Percentiles rank a stretch among this genome's conserved stretches.
These are phyloP conservation scores for Globisporangium apiculatum DNA, from an alignment of 352 stramenopile species.

Conservation along the genomic window DNA sequence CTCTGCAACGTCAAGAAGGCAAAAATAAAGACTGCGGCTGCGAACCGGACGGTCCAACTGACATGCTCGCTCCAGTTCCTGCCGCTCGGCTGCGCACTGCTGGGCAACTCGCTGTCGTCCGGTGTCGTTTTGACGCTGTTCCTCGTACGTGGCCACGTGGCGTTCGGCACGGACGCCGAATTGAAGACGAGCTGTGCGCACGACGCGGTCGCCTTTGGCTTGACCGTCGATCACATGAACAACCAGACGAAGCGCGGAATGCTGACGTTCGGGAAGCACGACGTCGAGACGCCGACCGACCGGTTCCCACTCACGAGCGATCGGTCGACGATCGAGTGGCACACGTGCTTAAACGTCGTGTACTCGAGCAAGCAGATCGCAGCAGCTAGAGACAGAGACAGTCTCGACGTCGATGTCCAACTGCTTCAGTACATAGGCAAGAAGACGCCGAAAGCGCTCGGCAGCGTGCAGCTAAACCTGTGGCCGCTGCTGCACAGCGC, in stretches of 20 bases:
- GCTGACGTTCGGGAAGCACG: conserved; percentile 16
- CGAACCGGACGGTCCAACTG: conserved; percentile 4
- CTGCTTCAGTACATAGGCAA: conserved; percentile 15
- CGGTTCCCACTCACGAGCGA: conserved; percentile 1
- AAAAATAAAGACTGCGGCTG: neutral
- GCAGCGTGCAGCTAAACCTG: conserved; percentile 23
- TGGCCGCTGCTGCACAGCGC: conserved; percentile 11
- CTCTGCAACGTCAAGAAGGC: conserved; percentile 1
- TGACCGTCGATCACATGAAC: conserved; percentile 17
- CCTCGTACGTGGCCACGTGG: conserved; percentile 14
- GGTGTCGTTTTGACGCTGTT: conserved; percentile 22
- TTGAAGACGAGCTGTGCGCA: neutral
- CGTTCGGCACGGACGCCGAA: neutral
- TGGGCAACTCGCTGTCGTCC: conserved; percentile 9
- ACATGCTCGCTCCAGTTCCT: conserved; percentile 17
- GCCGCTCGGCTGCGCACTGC: conserved; percentile 11
- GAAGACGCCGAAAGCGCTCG: conserved; percentile 13
- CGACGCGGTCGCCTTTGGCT: neutral
- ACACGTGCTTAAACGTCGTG: conserved; percentile 12
- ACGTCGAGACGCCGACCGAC: conserved; percentile 9
- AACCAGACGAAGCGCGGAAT: conserved; percentile 18
- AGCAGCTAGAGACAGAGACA: conserved; percentile 25
- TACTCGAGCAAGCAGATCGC: conserved; percentile 17
- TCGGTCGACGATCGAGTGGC: conserved; percentile 14
- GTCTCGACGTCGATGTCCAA: conserved; percentile 21